phyloP scores from a whole-genome alignment of 495 filamentous ascomycete species.

The Rostrohypoxylon terebratum region DNA sequence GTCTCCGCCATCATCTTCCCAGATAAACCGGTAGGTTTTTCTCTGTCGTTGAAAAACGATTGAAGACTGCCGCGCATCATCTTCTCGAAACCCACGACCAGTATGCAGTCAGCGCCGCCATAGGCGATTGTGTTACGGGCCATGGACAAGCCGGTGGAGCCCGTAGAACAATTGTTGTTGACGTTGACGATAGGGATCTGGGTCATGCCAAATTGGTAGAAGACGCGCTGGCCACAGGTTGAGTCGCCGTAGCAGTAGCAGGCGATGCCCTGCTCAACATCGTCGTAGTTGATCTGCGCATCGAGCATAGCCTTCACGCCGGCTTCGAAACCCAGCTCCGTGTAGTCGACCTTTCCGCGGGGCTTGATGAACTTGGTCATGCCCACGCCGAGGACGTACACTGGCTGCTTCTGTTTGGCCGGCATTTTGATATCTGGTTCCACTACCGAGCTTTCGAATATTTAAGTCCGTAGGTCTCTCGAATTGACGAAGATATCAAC shows the following conservation, averaged over 20 bases:
- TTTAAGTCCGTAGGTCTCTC: neutral
- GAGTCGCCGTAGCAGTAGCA: conserved; percentile 98
- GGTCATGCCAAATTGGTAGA: conserved; percentile 99
- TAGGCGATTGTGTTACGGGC: conserved; percentile 82
- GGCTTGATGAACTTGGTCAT: conserved; percentile 99
- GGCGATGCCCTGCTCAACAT: conserved; percentile 94
- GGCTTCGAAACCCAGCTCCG: conserved; percentile 92
- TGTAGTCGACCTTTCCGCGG: conserved; percentile 88
- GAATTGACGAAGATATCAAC: neutral
- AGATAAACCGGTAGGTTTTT: conserved; percentile 78
- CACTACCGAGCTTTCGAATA: neutral
- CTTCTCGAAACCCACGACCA: conserved; percentile 97
- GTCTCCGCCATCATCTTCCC: conserved; percentile 84
- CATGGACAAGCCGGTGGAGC: conserved; percentile 87
- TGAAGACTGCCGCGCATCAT: conserved; percentile 93
- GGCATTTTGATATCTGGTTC: conserved; percentile 51
- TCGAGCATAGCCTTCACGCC: conserved; percentile 96
- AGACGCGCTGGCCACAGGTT: conserved; percentile 94
- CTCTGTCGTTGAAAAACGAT: conserved; percentile 81
- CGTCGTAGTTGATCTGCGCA: conserved; percentile 94
- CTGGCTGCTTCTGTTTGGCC: conserved; percentile 58
- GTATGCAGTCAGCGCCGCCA: conserved; percentile 83
- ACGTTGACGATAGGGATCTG: conserved; percentile 96
- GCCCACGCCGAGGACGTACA: conserved; percentile 94
- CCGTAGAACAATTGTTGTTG: conserved; percentile 98